Evolutionary conservation across 495 filamentous ascomycete genomes (phyloP), one percentile per base, ranked within the genome.

Genomic region (Parmelia sp.): DNA sequence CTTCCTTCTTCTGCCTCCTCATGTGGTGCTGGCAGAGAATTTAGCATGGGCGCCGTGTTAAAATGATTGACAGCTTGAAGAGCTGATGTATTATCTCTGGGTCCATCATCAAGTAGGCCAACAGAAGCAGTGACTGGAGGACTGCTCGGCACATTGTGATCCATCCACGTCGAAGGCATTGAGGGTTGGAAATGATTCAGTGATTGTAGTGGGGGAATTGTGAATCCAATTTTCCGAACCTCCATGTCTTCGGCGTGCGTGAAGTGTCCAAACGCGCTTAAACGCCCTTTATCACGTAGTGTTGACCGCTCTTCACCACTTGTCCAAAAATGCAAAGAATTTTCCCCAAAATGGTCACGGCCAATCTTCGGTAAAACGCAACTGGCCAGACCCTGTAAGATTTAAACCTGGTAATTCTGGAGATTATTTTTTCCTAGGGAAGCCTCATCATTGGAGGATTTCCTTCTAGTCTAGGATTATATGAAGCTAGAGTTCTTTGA

Each of bases 1-100:
- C 79, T 78, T 65, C 86, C 84, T 62, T 78, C 79, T 25, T 80
- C 72, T 37, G 19, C 36, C 7, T 12, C 31, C 12, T 51, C 45
- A 12, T 49, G 45, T 27, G 45, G 23, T 49, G 9, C 31, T 7
- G 14, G n/a, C 19, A 53, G 25, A 23, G n/a, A 1, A 12, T 27
- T 45, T 14, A 44, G 12, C 10, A 21, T 12, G 55, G 35, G 27
- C 45, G 29, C 31, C n/a, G 31, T 36, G 19, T 15, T 57, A 31
- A 57, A 58, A 36, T 14, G 14, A 27, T 64, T 27, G 40, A 40
- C 23, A 8, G 55, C 31, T 25, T 15, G 25, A 4, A 40, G 1
- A n/a, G 35, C 17, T 21, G 59, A 57, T 7, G 25, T 25, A 27
- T 3, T 21, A 47, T 33, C 45, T 17, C 27, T 21, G 23, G 11